phyloP scores from a whole-genome alignment of 768 basidiomycete genomes.

The Boletus pseudo-olivaceus region DNA sequence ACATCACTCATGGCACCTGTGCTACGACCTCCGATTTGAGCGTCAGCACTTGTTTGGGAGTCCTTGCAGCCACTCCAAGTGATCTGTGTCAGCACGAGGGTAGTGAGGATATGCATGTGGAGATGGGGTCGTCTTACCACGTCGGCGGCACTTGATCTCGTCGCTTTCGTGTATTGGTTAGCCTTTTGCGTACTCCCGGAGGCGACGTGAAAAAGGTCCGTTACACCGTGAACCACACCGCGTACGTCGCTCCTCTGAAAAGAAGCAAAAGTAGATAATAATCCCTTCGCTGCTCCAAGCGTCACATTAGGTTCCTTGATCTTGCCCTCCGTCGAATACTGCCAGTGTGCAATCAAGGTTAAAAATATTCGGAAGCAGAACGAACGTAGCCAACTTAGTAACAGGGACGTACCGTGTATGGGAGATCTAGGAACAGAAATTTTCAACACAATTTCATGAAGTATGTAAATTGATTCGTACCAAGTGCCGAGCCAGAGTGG shows the following conservation, averaged over 20 bases:
- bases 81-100: conserved; percentile 42
- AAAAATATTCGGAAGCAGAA: not conserved
- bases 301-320: conserved; percentile 91
- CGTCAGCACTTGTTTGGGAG: conserved; percentile 78
- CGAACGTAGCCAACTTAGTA: not conserved
- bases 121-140: conserved; percentile 50
- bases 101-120: not conserved
- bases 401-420: conserved; percentile 51
- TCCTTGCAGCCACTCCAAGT: conserved; percentile 85
- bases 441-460: not conserved
- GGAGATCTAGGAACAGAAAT: conserved; percentile 47
- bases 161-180: conserved; percentile 52
- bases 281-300: conserved; percentile 81
- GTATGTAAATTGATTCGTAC: conserved; percentile 34
- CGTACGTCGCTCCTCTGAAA: conserved; percentile 79
- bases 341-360: not conserved
- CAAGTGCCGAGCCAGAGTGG: conserved; percentile 87
- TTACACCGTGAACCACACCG: conserved; percentile 70
- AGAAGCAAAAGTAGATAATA: conserved; percentile 72
- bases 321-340: conserved; percentile 95
- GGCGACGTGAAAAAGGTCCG: conserved; percentile 71
- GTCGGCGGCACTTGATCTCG: conserved; percentile 80
- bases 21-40: conserved; percentile 58
- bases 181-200: conserved; percentile 65
- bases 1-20: conserved; percentile 83